Evolutionary conservation across 768 basidiomycete genomes (phyloP).

Genomic region (Suillus spraguei): DNA sequence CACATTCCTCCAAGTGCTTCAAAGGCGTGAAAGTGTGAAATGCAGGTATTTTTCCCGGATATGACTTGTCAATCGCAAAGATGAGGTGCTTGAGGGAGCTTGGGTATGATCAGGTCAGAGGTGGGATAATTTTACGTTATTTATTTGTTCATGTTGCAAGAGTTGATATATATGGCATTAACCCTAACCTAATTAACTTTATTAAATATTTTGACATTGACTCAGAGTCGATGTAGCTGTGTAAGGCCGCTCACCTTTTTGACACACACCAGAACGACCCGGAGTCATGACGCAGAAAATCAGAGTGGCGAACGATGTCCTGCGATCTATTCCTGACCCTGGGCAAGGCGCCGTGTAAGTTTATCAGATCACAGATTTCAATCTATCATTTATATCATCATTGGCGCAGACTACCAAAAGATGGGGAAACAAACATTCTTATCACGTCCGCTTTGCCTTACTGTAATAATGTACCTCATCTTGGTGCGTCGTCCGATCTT

Average conservation of each 20-base stretch:
- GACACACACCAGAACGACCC: background rate
- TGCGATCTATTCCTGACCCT: conserved; percentile 54
- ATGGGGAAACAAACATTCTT: conserved; percentile 85
- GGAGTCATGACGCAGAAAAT: conserved; percentile 54
- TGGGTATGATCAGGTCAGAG: background rate
- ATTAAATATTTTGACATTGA: background rate
- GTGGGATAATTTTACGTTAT: too few relatives aligned
- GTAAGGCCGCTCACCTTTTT: background rate
- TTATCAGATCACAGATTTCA: background rate
- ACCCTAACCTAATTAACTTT: too few relatives aligned
- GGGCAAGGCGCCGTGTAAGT: conserved; percentile 52
- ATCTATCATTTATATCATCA: background rate
- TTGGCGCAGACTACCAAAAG: conserved; percentile 64
- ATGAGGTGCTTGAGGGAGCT: background rate
- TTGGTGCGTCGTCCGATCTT: conserved; percentile 54
- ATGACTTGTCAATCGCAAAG: background rate
- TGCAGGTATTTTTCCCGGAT: background rate
- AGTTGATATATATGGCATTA: too few relatives aligned
- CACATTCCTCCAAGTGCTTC: background rate
- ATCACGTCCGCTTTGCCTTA: conserved; percentile 96
- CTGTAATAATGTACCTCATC: conserved; percentile 96
- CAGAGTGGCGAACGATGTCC: conserved; percentile 49
- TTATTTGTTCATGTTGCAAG: background rate
- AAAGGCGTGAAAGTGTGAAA: background rate
- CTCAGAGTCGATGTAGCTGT: background rate